These are phyloP conservation scores for Neoscytalidium dimidiatum DNA, from an alignment of 2,329 filamentous ascomycete species.

Conservation along the genomic window DNA sequence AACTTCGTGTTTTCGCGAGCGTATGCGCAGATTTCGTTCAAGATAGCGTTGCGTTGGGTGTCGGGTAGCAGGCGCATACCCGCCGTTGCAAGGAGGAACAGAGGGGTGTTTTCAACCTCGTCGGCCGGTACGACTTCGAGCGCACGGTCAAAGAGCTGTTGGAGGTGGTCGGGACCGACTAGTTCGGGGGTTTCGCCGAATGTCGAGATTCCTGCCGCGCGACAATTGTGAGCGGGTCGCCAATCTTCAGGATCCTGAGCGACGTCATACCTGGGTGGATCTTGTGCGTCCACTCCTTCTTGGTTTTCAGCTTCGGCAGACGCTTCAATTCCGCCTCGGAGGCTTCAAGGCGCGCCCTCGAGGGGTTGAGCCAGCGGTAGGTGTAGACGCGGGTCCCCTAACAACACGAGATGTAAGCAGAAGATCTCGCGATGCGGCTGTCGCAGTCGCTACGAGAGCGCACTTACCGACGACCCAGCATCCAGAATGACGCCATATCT, in stretches of 20 bases:
- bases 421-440: neutral
- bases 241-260: neutral
- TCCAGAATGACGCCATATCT: slow-evolving; percentile 93
- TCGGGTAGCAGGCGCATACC: slow-evolving; percentile 86
- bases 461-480: slow-evolving; percentile 83
- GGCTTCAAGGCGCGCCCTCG: slow-evolving; percentile 64
- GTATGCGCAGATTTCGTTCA: slow-evolving; percentile 81
- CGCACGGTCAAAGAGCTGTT: slow-evolving; percentile 79
- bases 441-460: neutral
- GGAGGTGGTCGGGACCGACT: slow-evolving; percentile 80
- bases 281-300: slow-evolving; percentile 89
- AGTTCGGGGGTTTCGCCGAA: slow-evolving; percentile 76
- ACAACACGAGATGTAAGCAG: slow-evolving; percentile 6
- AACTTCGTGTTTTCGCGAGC: slow-evolving; percentile 76
- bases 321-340: slow-evolving; percentile 62
- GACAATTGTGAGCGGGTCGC: neutral
- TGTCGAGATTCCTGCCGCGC: slow-evolving; percentile 68
- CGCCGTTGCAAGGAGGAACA: slow-evolving; percentile 94
- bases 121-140: slow-evolving; percentile 73
- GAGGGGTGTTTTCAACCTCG: slow-evolving; percentile 79
- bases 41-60: slow-evolving; percentile 69
- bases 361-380: slow-evolving; percentile 86
- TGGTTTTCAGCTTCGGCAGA: slow-evolving; percentile 78
- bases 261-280: slow-evolving; percentile 71
- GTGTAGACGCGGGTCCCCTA: slow-evolving; percentile 88